Evolutionary conservation across 768 basidiomycete genomes (phyloP), one percentile per base, ranked within the genome.

Genomic region (Leccinum variicolor): DNA sequence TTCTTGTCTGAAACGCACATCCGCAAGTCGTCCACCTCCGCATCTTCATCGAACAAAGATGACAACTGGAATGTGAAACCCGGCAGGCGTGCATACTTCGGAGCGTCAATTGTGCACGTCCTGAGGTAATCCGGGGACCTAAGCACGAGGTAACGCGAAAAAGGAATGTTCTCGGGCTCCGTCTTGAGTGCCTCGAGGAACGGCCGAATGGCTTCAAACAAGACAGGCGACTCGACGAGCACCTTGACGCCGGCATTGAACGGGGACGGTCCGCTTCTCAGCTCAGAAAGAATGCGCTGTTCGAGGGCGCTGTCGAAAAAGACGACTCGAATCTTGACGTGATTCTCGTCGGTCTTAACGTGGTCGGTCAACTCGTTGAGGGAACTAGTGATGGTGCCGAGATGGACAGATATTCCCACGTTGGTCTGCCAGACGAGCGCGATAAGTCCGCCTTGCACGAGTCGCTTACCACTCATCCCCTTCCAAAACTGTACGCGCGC

Each of bases 161-260:
- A 86, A 0, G 86, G 87, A 7, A 90, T 57, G 2, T 71, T 67
- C 49, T 81, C 79, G 0, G 89, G 85, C 54, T 84, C 86, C 2
- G 74, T 70, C 59, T 81, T 76, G 4, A 90, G 75, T 0, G 81
- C 78, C 56, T 86, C 78, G 14, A 90, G 75, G 73, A 90, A 90
- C 0, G 89, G 89, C 7, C 85, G 76, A 33, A 86, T 79, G 0
- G 84, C 75, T 58, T 87, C 87, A 58, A 80, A 88, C 81, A 90
- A 80, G 56, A 89, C 80, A 0, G 81, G 78, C 0, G 81, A 77
- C 58, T 90, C 87, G 14, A 89, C 71, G 23, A 89, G 71, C 3
- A 86, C 52, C 50, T 61, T 74, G 68, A 46, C 51, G 29, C 34
- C 61, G 7, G n/a, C 39, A 21, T 68, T 53, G 1, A 50, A 58